These are phyloP conservation scores for Lonicera japonica DNA, from an alignment of 129 eudicot species.

Conservation along the genomic window DNA sequence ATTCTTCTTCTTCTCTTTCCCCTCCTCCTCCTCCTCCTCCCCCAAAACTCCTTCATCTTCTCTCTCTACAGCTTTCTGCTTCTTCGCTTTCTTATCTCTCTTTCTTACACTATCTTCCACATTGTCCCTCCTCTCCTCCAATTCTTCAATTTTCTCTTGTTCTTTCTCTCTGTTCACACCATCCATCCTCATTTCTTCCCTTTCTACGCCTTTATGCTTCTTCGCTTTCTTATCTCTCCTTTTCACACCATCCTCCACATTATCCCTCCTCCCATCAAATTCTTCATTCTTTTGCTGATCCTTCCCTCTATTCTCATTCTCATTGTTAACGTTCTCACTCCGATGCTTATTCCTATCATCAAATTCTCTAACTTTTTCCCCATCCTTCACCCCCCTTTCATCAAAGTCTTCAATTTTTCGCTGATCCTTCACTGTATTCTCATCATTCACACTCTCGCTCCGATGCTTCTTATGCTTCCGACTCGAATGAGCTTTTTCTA, in stretches of 20 bases:
- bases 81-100: conserved; percentile 1
- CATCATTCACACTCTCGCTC: neutral
- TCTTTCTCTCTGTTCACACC: neutral
- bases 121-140: neutral
- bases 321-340: too few relatives aligned
- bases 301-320: too few relatives aligned
- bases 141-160: neutral
- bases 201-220: too few relatives aligned
- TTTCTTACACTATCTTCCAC: conserved; percentile 7
- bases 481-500: neutral
- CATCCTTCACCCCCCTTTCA: neutral
- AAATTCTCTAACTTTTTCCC: too few relatives aligned
- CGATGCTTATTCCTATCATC: too few relatives aligned
- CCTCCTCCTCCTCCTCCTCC: too few relatives aligned
- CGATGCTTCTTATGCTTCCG: neutral
- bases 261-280: too few relatives aligned
- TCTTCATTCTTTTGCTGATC: too few relatives aligned
- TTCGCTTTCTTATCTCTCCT: too few relatives aligned
- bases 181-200: neutral
- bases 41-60: neutral
- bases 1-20: neutral
- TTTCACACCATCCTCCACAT: too few relatives aligned
- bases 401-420: neutral
- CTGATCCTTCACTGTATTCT: neutral
- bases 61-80: neutral